A percentile compares a stretch with the other conserved stretches of the same genome.
phyloP scores from a whole-genome alignment of 73 alveolate genomes.

The Tetrahymena thermophila region DNA sequence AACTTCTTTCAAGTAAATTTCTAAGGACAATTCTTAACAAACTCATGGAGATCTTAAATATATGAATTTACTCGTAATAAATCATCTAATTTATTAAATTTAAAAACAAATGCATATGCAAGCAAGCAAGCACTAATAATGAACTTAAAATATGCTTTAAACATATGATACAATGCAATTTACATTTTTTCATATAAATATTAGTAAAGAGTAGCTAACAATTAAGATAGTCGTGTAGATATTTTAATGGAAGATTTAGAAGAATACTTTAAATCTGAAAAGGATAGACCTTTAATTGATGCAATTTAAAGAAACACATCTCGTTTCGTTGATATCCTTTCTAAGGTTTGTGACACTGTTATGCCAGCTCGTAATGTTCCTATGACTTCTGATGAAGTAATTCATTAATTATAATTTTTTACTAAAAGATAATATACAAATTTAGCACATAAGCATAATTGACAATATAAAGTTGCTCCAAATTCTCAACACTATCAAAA shows the following conservation, averaged over 20 bases:
- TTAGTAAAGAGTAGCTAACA: conserved; percentile 68
- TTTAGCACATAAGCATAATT: no score
- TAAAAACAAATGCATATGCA: neutral
- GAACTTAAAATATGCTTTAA: neutral
- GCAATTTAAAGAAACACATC: conserved; percentile 68
- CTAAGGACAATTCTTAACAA: neutral
- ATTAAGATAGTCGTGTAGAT: conserved; percentile 48
- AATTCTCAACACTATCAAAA: no score
- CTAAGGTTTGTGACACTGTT: conserved; percentile 60
- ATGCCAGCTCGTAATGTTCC: conserved; percentile 59
- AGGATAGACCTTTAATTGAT: conserved; percentile 56
- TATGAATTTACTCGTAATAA: conserved; percentile 17
- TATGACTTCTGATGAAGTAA: conserved; percentile 34
- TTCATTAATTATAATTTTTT: neutral
- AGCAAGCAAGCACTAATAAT: neutral
- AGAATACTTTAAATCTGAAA: conserved; percentile 50
- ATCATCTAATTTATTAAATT: neutral
- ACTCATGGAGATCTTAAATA: conserved; percentile 20
- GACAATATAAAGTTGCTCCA: no score
- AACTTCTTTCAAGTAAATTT: neutral
- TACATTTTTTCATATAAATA: neutral
- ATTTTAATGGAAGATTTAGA: conserved; percentile 66
- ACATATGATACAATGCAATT: neutral
- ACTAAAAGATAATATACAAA: no score
- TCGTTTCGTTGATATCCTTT: conserved; percentile 66